phyloP scores from a whole-genome alignment of 129 eudicot genomes.

The Artemisia argyi region DNA sequence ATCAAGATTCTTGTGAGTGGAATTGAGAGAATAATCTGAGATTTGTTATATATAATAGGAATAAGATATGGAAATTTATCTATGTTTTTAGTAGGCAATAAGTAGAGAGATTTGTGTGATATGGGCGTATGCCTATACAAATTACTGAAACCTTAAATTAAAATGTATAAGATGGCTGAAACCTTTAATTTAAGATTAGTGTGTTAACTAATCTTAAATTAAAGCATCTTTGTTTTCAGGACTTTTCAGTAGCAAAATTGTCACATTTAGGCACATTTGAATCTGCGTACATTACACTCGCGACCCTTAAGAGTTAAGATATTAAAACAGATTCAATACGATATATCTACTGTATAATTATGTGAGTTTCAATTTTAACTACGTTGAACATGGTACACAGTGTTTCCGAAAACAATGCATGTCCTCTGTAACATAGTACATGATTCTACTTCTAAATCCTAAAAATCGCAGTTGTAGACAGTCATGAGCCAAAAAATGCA shows the following conservation, averaged over 20 bases:
- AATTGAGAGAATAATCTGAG: slow-evolving; percentile 15
- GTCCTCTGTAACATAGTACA: background rate
- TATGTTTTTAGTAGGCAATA: background rate
- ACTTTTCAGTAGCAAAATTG: background rate
- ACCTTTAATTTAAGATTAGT: too few species aligned
- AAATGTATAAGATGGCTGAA: background rate
- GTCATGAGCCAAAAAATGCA: background rate
- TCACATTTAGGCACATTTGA: background rate
- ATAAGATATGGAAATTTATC: slow-evolving; percentile 5
- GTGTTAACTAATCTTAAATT: background rate
- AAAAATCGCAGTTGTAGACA: background rate
- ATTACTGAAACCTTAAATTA: background rate
- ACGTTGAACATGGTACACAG: background rate
- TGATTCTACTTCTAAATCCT: background rate
- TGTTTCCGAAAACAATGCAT: background rate
- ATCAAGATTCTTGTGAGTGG: slow-evolving; percentile 2
- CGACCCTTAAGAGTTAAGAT: background rate
- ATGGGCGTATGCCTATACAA: background rate
- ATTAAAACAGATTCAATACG: background rate
- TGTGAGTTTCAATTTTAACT: background rate
- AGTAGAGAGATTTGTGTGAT: slow-evolving; percentile 11
- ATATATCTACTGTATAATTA: background rate
- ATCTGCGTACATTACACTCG: background rate
- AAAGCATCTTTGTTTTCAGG: background rate
- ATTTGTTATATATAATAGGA: slow-evolving; percentile 17